Conservation (phyloP, 768 basidiomycete genomes). For the Harrya chromipes region DNA sequence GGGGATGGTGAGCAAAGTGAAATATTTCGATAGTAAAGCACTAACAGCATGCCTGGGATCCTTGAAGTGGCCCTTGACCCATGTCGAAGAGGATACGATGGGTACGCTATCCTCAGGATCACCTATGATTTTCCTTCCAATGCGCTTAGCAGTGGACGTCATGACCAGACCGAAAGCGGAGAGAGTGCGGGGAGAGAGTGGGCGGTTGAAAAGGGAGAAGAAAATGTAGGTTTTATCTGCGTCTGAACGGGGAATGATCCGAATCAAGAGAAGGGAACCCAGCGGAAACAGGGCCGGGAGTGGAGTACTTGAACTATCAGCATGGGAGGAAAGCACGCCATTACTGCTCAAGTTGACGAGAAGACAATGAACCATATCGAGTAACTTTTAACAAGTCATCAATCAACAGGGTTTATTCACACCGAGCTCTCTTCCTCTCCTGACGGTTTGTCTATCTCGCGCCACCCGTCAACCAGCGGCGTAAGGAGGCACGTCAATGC, state of each 20-base stretch:
- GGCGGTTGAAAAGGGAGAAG: not conserved
- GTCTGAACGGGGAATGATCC: no score
- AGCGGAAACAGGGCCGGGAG: no score
- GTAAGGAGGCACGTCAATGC: no score
- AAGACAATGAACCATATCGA: not conserved
- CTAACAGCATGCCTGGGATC: slow-evolving; percentile 54
- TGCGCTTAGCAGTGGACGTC: slow-evolving; percentile 40
- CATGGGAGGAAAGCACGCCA: slow-evolving; percentile 26
- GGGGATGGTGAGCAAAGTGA: slow-evolving; percentile 1
- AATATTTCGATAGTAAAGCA: slow-evolving; percentile 4
- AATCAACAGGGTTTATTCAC: no score
- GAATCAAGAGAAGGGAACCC: no score
- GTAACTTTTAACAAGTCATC: no score
- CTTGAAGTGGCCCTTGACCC: slow-evolving; percentile 37
- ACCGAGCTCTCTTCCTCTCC: no score
- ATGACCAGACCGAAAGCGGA: slow-evolving; percentile 21
- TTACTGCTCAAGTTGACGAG: slow-evolving; percentile 1
- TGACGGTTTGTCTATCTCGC: no score
- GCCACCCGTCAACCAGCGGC: no score
- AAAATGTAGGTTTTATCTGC: no score
- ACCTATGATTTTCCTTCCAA: slow-evolving; percentile 56
- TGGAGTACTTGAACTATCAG: not conserved
- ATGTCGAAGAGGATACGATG: slow-evolving; percentile 58
- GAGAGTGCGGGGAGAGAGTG: not conserved
- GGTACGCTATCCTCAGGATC: slow-evolving; percentile 60